Base-by-base conservation (phyloP, 2,329 filamentous ascomycete species). In the Microthyrium microscopicum region DNA sequence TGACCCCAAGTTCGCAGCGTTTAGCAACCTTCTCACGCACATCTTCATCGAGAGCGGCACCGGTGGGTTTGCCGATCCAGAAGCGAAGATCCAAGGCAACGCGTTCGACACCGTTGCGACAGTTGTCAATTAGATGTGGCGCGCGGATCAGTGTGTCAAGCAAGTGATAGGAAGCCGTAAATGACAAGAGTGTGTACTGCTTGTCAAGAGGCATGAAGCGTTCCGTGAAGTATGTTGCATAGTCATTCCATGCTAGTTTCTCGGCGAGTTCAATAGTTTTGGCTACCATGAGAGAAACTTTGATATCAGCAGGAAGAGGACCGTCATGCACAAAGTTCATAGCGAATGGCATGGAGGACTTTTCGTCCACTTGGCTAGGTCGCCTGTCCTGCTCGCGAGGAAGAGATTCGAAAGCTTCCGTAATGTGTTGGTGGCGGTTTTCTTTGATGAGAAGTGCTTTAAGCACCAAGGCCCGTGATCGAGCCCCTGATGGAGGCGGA, bases 401-500 rank as follows among this genome's bases (percentile, higher is more conserved):
- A 5, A 73, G 49, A 2, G 65, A 58, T n/a, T 63, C 54, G 26
- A 71, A 57, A 3, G 69, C 67, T 3, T 61, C 54, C 16, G 60
- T 51, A 29, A 73, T 65, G 42, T 65, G 64, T 17, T 51, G 42
- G 12, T 63, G 53, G 21, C 68, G 63, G 34, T 64, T 56, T 5
- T 60, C 51, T 33, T 68, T 62, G n/a, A 64, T 59, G 20, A 74
- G 60, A 3, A 75, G 59, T 5, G 70, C 66, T 45, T 68, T 68
- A 40, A 70, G 66, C 9, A 68, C 66, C 4, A 73, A 54, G 11
- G 69, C 66, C 28, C 71, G 60, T 8, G 66, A 59, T 33, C 70
- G 64, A 3, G 80, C 77, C 16, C 72, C 70, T 1, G 83, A 92
- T 9, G 78, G 79, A 24, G 77, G 72, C 1, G 87, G 87, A 1